Percentiles rank a stretch among this genome's conserved stretches.
These are phyloP conservation scores for Botryococcus braunii DNA, from an alignment of 163 green algal genomes.

Conservation along the genomic window DNA sequence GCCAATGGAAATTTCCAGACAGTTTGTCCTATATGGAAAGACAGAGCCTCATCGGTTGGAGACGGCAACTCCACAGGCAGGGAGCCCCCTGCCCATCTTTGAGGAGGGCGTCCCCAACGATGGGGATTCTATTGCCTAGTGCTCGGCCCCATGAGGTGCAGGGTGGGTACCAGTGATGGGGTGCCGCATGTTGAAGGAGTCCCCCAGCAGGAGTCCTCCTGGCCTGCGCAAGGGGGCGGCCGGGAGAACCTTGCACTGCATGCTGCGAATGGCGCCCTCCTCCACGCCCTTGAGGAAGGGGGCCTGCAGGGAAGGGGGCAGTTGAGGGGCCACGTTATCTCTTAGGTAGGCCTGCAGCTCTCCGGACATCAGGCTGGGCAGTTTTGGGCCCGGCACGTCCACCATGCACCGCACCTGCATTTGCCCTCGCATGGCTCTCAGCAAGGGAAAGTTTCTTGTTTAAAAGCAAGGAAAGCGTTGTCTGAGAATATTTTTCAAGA, in stretches of 20 bases:
- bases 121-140: too few relatives aligned
- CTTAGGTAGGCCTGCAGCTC: slow-evolving; percentile 43
- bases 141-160: too few relatives aligned
- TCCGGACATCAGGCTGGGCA: slow-evolving; percentile 41
- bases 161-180: slow-evolving; percentile 92
- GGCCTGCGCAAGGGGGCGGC: slow-evolving; percentile 66
- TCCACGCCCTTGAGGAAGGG: slow-evolving; percentile 70
- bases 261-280: slow-evolving; percentile 51
- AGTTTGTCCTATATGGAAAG: too few relatives aligned
- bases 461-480: too few relatives aligned
- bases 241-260: slow-evolving; percentile 91
- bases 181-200: slow-evolving; percentile 99
- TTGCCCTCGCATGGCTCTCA: too few relatives aligned
- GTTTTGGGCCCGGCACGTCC: slow-evolving; percentile 78
- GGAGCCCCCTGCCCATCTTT: too few relatives aligned
- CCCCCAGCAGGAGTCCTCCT: slow-evolving; percentile 88
- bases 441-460: too few relatives aligned
- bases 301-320: slow-evolving; percentile 58
- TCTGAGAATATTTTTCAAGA: too few relatives aligned
- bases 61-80: too few relatives aligned
- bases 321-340: slow-evolving; percentile 48
- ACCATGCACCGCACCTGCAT: slow-evolving; percentile 74
- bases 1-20: too few relatives aligned
- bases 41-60: too few relatives aligned
- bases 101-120: too few relatives aligned